A percentile compares a stretch with the other conserved stretches of the same genome.
Conservation (phyloP, 202 grass and related monocot genomes). For the Digitaria exilis region DNA sequence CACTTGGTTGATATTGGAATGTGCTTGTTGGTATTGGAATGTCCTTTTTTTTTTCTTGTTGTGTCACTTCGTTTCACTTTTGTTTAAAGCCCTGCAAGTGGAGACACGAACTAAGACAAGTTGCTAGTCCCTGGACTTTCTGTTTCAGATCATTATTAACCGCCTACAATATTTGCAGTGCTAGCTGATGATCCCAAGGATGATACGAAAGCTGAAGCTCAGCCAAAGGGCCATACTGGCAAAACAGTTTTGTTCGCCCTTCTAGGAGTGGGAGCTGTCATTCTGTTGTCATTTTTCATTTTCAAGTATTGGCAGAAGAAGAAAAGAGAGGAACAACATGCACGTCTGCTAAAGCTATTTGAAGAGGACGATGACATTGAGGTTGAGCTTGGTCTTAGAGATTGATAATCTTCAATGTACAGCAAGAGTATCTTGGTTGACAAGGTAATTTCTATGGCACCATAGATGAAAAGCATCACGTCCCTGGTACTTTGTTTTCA, state of each 20-base stretch:
- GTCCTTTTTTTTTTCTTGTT: neutral
- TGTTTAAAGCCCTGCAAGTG: neutral
- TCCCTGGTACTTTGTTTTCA: neutral
- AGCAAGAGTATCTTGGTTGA: conserved; percentile 58
- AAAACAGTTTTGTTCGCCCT: conserved; percentile 62
- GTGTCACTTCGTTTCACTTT: neutral
- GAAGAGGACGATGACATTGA: conserved; percentile 98
- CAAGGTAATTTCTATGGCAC: conserved; percentile 47
- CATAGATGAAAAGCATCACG: neutral
- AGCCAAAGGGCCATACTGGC: conserved; percentile 66
- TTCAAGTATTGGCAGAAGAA: conserved; percentile 99
- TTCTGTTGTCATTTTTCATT: conserved; percentile 70
- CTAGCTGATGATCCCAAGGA: conserved; percentile 66
- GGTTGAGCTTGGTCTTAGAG: conserved; percentile 86
- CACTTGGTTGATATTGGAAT: neutral
- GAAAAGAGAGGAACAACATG: conserved; percentile 96
- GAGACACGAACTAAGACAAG: neutral
- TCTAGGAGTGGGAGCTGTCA: conserved; percentile 54
- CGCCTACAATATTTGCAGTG: conserved; percentile 48
- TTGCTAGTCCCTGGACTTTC: neutral
- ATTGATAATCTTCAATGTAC: conserved; percentile 59
- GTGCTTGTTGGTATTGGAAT: neutral
- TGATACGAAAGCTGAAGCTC: conserved; percentile 56
- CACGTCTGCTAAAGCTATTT: conserved; percentile 93
- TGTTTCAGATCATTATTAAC: conserved; percentile 39